Base-by-base conservation (phyloP, 192 early-diverging fungal species). In the Dissophora globulifera region DNA sequence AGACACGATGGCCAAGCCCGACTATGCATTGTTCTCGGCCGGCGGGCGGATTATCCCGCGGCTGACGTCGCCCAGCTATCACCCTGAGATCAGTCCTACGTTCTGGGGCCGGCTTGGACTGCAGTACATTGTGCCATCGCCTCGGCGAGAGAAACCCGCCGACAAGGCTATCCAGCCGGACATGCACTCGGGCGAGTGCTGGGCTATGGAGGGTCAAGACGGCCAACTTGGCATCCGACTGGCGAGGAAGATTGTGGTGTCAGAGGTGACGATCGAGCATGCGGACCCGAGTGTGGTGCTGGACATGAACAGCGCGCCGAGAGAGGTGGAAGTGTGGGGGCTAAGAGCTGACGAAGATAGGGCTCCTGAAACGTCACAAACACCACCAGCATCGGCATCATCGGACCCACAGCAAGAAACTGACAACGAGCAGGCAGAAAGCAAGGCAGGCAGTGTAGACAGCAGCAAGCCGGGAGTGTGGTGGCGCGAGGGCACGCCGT, bases 261-360 rank as follows among this genome's bases (percentile, higher is more conserved):
- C 83, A 0, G 84, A 84, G 16, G 81, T 93, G 67, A 89, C 85
- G 9, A 78, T 92, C 10, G 92, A 93, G 72, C 89, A 91, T 80
- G 85, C 90, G 31, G 81, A 87, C 40, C 80, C 75, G 32, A 78
- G 76, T 16, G 81, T 91, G 0, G 81, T 85, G 2, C 78, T 84
- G 45, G 87, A 90, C 59, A 81, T 82, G 57, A 71, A 81, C 19
- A 90, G 86, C 58, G 88, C 92, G 0, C 84, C 88, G n/a, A 83
- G 83, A 33, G 62, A 85, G 22, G 71, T 93, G 32, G 89, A 91
- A 63, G 64, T 93, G 5, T 91, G 89, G 89, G 86, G 72, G 30
- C 38, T 83, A 7, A 40, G 45, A 45, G 65, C 58, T 16, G 54
- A 52, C 15, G 59, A 58, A 1, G 55, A 58, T n/a, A 38, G 51